phyloP scores from a whole-genome alignment of 768 basidiomycete species.

The Kockovaella imperatae region DNA sequence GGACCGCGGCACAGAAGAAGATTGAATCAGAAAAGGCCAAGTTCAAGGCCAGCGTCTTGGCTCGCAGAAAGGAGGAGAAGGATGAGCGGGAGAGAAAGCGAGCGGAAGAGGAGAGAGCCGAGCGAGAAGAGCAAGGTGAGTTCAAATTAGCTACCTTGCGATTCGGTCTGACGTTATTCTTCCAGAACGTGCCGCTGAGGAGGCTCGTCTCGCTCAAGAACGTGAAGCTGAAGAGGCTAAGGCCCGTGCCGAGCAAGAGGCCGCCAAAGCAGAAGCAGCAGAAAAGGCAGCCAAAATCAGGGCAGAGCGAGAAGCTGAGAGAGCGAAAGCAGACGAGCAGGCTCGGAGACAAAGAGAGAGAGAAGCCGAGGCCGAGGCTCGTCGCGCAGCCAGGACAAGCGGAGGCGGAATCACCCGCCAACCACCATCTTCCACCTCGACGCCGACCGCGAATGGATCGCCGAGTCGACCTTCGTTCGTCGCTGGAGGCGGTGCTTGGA shows the following conservation, averaged over 20 bases:
- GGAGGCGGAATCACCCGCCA: slow-evolving; percentile 19
- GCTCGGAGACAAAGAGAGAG: slow-evolving; percentile 41
- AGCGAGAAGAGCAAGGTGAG: slow-evolving; percentile 34
- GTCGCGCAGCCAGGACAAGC: slow-evolving; percentile 20
- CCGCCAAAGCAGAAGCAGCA: slow-evolving; percentile 24
- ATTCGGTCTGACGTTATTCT: slow-evolving; percentile 2
- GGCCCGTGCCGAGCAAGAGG: slow-evolving; percentile 32
- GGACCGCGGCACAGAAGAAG: slow-evolving; percentile 57
- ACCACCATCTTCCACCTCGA: slow-evolving; percentile 6
- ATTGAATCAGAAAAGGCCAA: slow-evolving; percentile 78
- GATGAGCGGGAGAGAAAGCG: slow-evolving; percentile 47
- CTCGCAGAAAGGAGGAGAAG: slow-evolving; percentile 57
- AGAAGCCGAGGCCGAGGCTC: slow-evolving; percentile 46
- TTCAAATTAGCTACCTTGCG: slow-evolving; percentile 6
- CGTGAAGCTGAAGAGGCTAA: background rate
- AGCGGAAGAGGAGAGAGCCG: slow-evolving; percentile 33
- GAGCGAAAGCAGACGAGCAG: slow-evolving; percentile 29
- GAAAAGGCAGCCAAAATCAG: slow-evolving; percentile 39
- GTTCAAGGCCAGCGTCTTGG: slow-evolving; percentile 54
- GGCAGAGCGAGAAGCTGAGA: slow-evolving; percentile 29
- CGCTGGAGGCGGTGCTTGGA: slow-evolving; percentile 52
- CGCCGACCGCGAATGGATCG: slow-evolving; percentile 27
- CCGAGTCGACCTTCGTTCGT: slow-evolving; percentile 33
- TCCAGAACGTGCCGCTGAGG: slow-evolving; percentile 12
- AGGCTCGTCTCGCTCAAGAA: slow-evolving; percentile 3